Evolutionary conservation across 2,329 filamentous ascomycete genomes (phyloP).

Genomic region (Aspergillus caelatus): DNA sequence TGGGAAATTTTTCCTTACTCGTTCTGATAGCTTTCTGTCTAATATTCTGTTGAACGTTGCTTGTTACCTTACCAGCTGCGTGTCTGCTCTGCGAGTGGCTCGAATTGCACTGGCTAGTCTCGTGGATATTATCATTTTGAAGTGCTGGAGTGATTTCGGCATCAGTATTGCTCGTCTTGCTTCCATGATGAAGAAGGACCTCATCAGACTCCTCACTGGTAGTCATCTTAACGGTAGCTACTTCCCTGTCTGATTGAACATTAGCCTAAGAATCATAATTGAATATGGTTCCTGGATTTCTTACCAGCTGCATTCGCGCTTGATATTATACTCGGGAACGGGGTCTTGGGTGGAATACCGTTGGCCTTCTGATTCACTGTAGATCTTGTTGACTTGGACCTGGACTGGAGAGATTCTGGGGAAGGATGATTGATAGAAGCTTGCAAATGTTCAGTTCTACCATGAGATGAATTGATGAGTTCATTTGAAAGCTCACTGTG

Average conservation of each 20-base stretch:
- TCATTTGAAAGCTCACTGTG: neutral
- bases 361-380: neutral
- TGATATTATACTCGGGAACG: neutral
- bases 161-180: neutral
- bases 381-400: neutral
- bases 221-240: constrained; percentile 5
- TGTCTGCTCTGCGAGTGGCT: neutral
- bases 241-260: neutral
- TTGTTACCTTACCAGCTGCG: neutral
- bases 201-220: constrained; percentile 26
- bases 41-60: neutral
- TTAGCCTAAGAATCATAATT: neutral
- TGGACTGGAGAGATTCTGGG: neutral
- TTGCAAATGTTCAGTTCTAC: neutral
- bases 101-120: neutral
- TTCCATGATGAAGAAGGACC: constrained; percentile 21
- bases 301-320: neutral
- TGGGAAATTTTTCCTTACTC: neutral
- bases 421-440: neutral
- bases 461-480: neutral
- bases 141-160: neutral
- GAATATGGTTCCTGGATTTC: neutral
- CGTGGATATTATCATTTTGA: neutral
- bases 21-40: neutral
- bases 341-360: neutral